These are phyloP conservation scores for Fistulinella prunicolor DNA, from an alignment of 768 basidiomycete genomes.

Conservation along the genomic window DNA sequence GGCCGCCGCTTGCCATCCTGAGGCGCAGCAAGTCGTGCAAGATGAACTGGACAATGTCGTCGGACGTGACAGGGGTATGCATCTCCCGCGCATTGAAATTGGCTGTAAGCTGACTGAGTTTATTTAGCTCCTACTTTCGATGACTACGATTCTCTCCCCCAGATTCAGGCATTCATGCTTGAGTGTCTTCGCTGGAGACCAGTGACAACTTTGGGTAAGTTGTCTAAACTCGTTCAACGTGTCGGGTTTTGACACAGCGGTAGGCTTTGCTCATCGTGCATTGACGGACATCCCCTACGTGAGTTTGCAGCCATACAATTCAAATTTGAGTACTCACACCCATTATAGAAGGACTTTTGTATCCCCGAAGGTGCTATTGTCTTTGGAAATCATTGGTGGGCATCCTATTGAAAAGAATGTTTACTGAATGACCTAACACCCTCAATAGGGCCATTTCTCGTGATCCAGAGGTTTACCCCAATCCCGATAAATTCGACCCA, in stretches of 20 bases:
- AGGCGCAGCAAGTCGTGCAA: slow-evolving; percentile 49
- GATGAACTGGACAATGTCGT: slow-evolving; percentile 53
- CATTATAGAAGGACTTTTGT: slow-evolving; percentile 31
- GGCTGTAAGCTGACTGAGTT: background rate
- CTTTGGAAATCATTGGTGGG: slow-evolving; percentile 37
- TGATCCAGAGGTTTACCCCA: slow-evolving; percentile 54
- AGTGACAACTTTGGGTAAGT: slow-evolving; percentile 32
- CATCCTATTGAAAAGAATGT: background rate
- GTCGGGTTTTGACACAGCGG: background rate
- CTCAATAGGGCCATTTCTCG: slow-evolving; percentile 48
- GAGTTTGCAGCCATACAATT: slow-evolving; percentile 6
- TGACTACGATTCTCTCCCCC: slow-evolving; percentile 35
- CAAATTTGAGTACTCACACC: background rate
- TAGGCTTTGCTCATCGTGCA: slow-evolving; percentile 62
- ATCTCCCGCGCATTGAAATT: background rate
- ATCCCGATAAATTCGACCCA: slow-evolving; percentile 58
- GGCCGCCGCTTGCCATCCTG: slow-evolving; percentile 55
- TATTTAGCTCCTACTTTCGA: slow-evolving; percentile 39
- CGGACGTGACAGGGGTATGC: slow-evolving; percentile 38
- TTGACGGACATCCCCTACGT: slow-evolving; percentile 66
- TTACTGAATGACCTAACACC: background rate
- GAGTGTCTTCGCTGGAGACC: slow-evolving; percentile 44
- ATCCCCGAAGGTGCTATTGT: slow-evolving; percentile 38
- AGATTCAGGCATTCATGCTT: slow-evolving; percentile 39
- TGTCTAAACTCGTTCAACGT: background rate